phyloP scores from a whole-genome alignment of 2,329 filamentous ascomycete genomes.

The Claviceps fusiformis region DNA sequence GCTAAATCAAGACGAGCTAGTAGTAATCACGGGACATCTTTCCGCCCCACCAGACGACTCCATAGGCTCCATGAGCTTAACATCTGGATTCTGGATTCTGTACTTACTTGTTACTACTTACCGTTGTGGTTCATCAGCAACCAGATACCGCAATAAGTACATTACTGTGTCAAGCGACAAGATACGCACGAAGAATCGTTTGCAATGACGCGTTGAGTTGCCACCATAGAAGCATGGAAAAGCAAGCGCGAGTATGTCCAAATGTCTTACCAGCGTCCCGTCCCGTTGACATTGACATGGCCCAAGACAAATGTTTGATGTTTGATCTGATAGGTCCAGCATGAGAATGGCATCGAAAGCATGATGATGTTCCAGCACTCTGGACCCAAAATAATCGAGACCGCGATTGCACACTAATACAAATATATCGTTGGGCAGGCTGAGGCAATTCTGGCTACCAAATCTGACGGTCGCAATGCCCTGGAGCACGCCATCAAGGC shows the following conservation, averaged over 20 bases:
- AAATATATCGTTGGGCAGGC: conserved; percentile 13
- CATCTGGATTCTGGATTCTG: not conserved
- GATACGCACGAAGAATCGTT: not conserved
- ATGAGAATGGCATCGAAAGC: not conserved
- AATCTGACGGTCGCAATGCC: conserved; percentile 37
- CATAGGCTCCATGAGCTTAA: not conserved
- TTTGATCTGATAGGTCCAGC: not conserved
- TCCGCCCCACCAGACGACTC: not conserved
- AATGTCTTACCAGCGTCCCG: not conserved
- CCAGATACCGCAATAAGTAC: not conserved
- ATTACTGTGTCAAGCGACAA: not conserved
- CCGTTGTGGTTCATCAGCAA: no score
- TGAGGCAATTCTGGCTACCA: conserved; percentile 24
- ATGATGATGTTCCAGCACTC: not conserved
- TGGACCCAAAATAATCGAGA: not conserved
- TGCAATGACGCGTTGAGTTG: not conserved
- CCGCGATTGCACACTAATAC: not conserved
- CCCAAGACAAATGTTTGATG: not conserved
- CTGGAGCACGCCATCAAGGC: conserved; percentile 63
- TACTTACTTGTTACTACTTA: no score
- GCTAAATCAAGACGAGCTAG: not conserved
- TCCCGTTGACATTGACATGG: not conserved
- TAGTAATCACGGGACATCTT: not conserved
- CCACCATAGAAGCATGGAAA: not conserved
- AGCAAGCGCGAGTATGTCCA: not conserved